Conservation (phyloP, 1,284 basidiomycete species). For the Meripilus lineatus region DNA sequence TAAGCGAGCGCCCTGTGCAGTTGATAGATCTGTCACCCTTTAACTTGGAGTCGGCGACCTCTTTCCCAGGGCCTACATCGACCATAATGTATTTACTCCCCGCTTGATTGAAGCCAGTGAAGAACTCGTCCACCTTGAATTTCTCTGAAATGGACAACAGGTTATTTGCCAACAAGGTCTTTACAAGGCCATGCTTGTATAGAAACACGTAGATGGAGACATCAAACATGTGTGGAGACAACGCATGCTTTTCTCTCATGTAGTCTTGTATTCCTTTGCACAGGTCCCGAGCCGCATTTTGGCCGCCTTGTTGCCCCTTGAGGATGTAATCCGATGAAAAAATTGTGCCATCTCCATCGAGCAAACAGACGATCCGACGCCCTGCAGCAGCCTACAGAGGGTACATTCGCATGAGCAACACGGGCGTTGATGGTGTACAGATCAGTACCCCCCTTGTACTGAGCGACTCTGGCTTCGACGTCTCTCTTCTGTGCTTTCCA, state of each 20-base stretch:
- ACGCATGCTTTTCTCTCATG: slow-evolving; percentile 32
- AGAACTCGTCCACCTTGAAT: slow-evolving; percentile 53
- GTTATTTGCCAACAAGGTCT: slow-evolving; percentile 43
- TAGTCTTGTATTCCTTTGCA: slow-evolving; percentile 41
- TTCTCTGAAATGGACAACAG: slow-evolving; percentile 36
- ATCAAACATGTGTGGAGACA: slow-evolving; percentile 29
- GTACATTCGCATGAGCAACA: too few relatives aligned
- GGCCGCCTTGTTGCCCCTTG: slow-evolving; percentile 52
- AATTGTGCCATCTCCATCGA: slow-evolving; percentile 66
- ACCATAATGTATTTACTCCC: slow-evolving; percentile 60
- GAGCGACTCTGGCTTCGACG: too few relatives aligned
- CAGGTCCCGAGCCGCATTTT: slow-evolving; percentile 46
- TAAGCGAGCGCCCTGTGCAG: too few relatives aligned
- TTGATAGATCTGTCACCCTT: slow-evolving; percentile 40
- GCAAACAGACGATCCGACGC: slow-evolving; percentile 46
- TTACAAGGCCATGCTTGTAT: slow-evolving; percentile 53
- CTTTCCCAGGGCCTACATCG: slow-evolving; percentile 68
- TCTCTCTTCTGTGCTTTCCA: too few relatives aligned
- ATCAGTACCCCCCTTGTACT: too few relatives aligned
- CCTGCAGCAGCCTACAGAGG: too few relatives aligned
- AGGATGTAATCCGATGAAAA: slow-evolving; percentile 48
- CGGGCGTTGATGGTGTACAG: too few relatives aligned
- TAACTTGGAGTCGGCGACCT: slow-evolving; percentile 69
- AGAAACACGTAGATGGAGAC: slow-evolving; percentile 59
- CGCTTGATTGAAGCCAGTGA: slow-evolving; percentile 62